phyloP scores from a whole-genome alignment of 1,139 yeast genomes.

The Yamadazyma spencermartinsiae region DNA sequence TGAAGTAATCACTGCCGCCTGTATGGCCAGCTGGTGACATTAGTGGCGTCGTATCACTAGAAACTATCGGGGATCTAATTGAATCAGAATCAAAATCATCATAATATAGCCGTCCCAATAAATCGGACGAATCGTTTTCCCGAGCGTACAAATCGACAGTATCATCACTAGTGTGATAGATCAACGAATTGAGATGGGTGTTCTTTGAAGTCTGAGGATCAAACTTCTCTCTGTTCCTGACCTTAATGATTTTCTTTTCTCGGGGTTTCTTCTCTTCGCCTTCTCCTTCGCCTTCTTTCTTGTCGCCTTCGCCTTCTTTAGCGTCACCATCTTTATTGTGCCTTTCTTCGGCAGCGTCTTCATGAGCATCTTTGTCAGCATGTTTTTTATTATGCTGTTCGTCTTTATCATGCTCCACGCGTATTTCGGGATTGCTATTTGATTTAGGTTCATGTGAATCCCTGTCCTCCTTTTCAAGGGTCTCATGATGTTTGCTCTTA shows the following conservation, averaged over 20 bases:
- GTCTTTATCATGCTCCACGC: too few species aligned
- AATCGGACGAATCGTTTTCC: slow-evolving; percentile 43
- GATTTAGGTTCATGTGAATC: neutral
- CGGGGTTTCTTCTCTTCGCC: slow-evolving; percentile 9
- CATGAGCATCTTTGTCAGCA: too few species aligned
- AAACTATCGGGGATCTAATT: slow-evolving; percentile 22
- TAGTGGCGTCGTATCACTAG: slow-evolving; percentile 21
- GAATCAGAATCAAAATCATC: slow-evolving; percentile 46
- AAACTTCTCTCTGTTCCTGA: slow-evolving; percentile 16
- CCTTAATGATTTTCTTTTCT: slow-evolving; percentile 15
- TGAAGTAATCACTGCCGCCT: slow-evolving; percentile 13
- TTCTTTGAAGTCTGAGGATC: slow-evolving; percentile 39
- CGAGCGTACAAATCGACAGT: slow-evolving; percentile 40
- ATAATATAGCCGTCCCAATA: slow-evolving; percentile 44
- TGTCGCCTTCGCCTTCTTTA: slow-evolving; percentile 5
- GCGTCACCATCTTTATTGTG: neutral
- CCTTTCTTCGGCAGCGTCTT: neutral
- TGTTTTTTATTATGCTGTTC: too few species aligned
- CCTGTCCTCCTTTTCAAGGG: slow-evolving; percentile 3
- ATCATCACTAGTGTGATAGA: slow-evolving; percentile 43
- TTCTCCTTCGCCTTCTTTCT: slow-evolving; percentile 3
- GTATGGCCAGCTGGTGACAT: slow-evolving; percentile 15
- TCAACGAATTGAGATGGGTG: slow-evolving; percentile 40
- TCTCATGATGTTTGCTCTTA: slow-evolving; percentile 8
- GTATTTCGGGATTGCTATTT: too few species aligned